Evolutionary conservation across 2,329 filamentous ascomycete species (phyloP).

Genomic region (Tolypocladium ovalisporum): DNA sequence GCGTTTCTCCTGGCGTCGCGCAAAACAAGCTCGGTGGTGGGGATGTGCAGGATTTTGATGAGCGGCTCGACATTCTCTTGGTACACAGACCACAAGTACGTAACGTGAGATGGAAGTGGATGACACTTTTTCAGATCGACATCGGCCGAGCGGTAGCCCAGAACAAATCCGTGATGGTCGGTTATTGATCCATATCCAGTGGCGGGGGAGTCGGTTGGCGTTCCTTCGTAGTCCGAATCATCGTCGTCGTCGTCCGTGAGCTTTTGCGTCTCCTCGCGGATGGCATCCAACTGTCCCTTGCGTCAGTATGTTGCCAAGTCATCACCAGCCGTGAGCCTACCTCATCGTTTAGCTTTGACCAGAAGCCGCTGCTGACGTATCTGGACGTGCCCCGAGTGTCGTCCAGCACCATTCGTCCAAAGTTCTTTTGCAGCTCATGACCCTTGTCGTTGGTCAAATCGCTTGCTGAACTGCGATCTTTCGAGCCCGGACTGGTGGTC

Average conservation of each 20-base stretch:
- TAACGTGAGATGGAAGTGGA: slow-evolving; percentile 53
- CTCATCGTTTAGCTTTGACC: slow-evolving; percentile 67
- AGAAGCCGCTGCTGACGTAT: slow-evolving; percentile 69
- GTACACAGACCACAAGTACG: slow-evolving; percentile 59
- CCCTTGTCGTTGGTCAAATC: slow-evolving; percentile 23
- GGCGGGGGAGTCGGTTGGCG: slow-evolving; percentile 30
- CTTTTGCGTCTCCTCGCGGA: slow-evolving; percentile 38
- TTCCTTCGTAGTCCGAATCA: slow-evolving; percentile 51
- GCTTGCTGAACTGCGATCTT: slow-evolving; percentile 13
- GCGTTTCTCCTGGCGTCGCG: slow-evolving; percentile 49
- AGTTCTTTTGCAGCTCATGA: slow-evolving; percentile 30
- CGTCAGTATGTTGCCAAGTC: neutral
- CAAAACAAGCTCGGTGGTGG: slow-evolving; percentile 51
- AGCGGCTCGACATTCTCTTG: slow-evolving; percentile 65
- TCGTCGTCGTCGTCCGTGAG: slow-evolving; percentile 33
- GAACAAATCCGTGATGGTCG: slow-evolving; percentile 62
- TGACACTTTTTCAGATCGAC: slow-evolving; percentile 56
- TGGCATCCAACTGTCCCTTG: slow-evolving; percentile 20
- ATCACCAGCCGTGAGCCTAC: slow-evolving; percentile 24
- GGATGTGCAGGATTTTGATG: slow-evolving; percentile 61
- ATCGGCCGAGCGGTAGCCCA: slow-evolving; percentile 61
- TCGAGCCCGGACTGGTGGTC: slow-evolving; percentile 9
- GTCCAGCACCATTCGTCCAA: slow-evolving; percentile 60
- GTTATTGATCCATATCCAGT: slow-evolving; percentile 18
- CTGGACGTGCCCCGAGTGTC: slow-evolving; percentile 56